Evolutionary conservation across 1,139 yeast species (phyloP).

Genomic region (Pneumocystis murina): DNA sequence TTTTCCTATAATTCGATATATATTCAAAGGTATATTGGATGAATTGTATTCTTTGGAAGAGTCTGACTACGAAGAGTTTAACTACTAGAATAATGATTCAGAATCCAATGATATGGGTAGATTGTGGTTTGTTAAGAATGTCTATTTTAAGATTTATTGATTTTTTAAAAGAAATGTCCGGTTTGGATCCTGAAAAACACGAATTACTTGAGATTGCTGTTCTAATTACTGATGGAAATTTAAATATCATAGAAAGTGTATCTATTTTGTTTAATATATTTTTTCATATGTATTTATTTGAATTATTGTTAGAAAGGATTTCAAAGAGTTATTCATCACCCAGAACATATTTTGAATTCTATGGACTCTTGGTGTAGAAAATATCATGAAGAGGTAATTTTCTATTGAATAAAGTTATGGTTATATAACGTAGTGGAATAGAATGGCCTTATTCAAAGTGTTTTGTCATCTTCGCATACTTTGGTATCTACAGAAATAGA

Average conservation of each 20-base stretch:
- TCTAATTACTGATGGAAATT: conserved; percentile 66
- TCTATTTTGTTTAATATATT: conserved; percentile 13
- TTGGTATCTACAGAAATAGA: conserved; percentile 48
- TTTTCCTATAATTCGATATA: neutral
- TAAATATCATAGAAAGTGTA: conserved; percentile 45
- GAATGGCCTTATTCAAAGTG: conserved; percentile 65
- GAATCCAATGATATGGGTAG: neutral
- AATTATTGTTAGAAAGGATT: conserved; percentile 33
- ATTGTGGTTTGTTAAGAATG: neutral
- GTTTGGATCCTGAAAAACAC: conserved; percentile 57
- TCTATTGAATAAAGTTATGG: conserved; percentile 8
- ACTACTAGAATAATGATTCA: neutral
- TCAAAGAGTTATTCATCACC: conserved; percentile 67
- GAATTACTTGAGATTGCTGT: conserved; percentile 86
- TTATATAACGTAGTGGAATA: conserved; percentile 10
- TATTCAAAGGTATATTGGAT: neutral
- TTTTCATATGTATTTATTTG: neutral
- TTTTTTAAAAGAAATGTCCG: conserved; percentile 53
- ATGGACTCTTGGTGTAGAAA: conserved; percentile 81
- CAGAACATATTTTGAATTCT: conserved; percentile 43
- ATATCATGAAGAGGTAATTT: conserved; percentile 44
- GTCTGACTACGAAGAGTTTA: neutral
- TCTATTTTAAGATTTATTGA: neutral
- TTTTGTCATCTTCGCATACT: conserved; percentile 41
- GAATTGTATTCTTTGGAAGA: neutral